Base-by-base conservation (phyloP, 2,329 filamentous ascomycete species). In the Aspergillus vadensis region DNA sequence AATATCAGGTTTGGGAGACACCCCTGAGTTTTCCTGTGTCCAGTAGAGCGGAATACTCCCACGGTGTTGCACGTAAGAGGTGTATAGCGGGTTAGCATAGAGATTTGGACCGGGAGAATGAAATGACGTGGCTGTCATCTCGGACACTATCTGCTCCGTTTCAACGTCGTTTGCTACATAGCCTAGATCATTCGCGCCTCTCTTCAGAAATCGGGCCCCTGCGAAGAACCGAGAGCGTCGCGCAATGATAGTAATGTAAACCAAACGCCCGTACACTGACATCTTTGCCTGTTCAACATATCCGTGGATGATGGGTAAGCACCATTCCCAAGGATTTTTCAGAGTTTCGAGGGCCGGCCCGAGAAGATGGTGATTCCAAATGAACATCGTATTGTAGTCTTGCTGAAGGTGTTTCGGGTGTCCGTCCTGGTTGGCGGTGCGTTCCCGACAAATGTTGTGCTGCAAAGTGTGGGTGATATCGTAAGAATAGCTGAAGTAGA, bases 161-260 rank as follows among this genome's bases (percentile, higher is more conserved):
- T 99, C 96, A 23, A 99, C 95, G 76, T 99, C 96, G 72, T 99
- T 99, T 55, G 95, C 96, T 57, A 99, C 95, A 73, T 96, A 96
- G 14, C 95, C 94, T 59, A 93, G 75, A 74, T 99, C 95, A 70
- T 99, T 99, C 51, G 92, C 91, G 32, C 95, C 95, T 60, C 95
- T 88, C 76, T 99, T 99, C 56, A 99, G 79, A 67, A 97, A 99
- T 3, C 95, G 85, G 39, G 95, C 95, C 27, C 95, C 95, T 2
- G 95, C 95, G 76, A 98, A 99, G 76, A 91, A 92, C 8, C 95
- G 86, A 15, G 95, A 99, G 32, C 95, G 87, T 58, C 95, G 85
- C 3, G 95, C 96, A 69, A 99, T 96, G 55, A 99, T 88, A 0
- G 94, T 96, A 51, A 99, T 92, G 71, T 97, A 95, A 1, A 96